Base-by-base conservation (phyloP, 1,284 basidiomycete genomes). In the Apiotrichum akiyoshidainum region DNA sequence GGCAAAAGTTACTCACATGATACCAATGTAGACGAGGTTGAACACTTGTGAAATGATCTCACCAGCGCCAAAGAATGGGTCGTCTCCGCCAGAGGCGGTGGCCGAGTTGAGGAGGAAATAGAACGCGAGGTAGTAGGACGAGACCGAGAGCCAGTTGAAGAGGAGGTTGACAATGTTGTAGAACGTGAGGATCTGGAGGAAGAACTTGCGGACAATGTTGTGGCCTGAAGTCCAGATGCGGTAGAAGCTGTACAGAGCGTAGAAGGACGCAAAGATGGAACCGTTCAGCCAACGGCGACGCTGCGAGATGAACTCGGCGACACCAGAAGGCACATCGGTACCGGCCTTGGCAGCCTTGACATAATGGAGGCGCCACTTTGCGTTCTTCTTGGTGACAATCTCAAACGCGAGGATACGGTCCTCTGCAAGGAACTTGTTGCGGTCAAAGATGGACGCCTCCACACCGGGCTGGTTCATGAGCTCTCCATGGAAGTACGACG, bases 151-250 rank as follows among this genome's bases (percentile, higher is more conserved):
- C 86, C 60, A 71, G 55, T 74, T 77, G 68, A 75, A 77, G 19
- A 74, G 57, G 31, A 74, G 65, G 56, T 71, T 77, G 67, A 74
- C 54, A 17, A 74, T 61, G 55, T 75, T 57, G 63, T 77, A 77
- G 2, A 77, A 31, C n/a, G 65, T 73, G 45, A 77, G 64, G 48
- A 87, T 82, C 78, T 86, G 87, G n/a, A 94, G 82, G 55, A 86
- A 68, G 60, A 92, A 82, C 81, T 89, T 93, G 61, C 92, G 83
- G 80, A 93, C 85, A 75, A 91, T 86, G 68, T 84, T 84, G 73
- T 95, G 92, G 2, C 92, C 92, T n/a, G 89, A 91, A 1, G 88
- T 86, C 88, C 90, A 92, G 65, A 95, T 89, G 56, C 85, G 83
- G 79, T 83, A 90, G 80, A 87, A 91, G 78, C 88, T 89, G 17